phyloP scores from a whole-genome alignment of 1,284 basidiomycete genomes.

The Leccinum cinnamomeum region DNA sequence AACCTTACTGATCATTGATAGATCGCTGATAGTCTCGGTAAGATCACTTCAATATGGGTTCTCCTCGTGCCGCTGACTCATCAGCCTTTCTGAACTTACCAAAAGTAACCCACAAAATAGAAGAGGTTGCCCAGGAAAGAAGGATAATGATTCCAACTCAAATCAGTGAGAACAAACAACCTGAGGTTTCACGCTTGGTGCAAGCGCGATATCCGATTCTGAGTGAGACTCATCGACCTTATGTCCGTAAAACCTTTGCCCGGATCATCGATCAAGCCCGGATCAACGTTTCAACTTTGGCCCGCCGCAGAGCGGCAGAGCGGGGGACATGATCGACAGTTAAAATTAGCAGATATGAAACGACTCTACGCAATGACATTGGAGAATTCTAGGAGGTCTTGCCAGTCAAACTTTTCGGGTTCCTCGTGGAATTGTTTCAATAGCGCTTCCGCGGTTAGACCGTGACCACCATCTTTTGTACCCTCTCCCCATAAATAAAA shows the following conservation, averaged over 20 bases:
- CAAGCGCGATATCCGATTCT: not conserved
- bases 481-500: constrained; percentile 74
- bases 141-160: no score
- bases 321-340: not conserved
- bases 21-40: no score
- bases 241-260: not conserved
- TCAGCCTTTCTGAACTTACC: no score
- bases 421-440: constrained; percentile 71
- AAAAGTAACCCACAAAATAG: no score
- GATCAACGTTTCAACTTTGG: no score
- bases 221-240: not conserved
- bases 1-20: no score
- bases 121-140: no score
- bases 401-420: constrained; percentile 73
- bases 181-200: not conserved
- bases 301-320: not conserved
- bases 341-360: not conserved
- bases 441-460: constrained; percentile 44
- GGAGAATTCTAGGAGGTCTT: constrained; percentile 60
- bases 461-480: constrained; percentile 20
- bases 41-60: no score
- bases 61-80: no score
- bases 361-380: constrained; percentile 24
- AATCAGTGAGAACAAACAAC: not conserved
- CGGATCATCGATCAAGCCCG: no score